phyloP scores from a whole-genome alignment of 345 rosid genomes.

The Noccaea caerulescens region DNA sequence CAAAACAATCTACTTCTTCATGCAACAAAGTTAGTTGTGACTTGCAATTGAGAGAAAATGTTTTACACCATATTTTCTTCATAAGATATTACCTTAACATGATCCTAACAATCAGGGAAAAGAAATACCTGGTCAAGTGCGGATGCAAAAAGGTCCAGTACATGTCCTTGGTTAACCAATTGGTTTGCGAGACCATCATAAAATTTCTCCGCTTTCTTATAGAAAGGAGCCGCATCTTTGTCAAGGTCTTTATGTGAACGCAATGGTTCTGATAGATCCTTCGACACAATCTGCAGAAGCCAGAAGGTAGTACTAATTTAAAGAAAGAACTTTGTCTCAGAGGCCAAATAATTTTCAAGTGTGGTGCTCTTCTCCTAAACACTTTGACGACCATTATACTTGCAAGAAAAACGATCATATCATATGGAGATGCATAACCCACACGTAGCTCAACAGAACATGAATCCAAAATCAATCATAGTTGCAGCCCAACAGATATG shows the following conservation, averaged over 20 bases:
- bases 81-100: slow-evolving; percentile 10
- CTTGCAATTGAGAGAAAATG: slow-evolving; percentile 14
- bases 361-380: slow-evolving; percentile 20
- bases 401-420: slow-evolving; percentile 11
- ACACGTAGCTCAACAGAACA: slow-evolving; percentile 10
- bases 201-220: slow-evolving; percentile 94
- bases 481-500: slow-evolving; percentile 14
- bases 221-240: slow-evolving; percentile 97
- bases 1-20: slow-evolving; percentile 21
- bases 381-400: slow-evolving; percentile 14
- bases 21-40: slow-evolving; percentile 20
- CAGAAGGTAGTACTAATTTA: slow-evolving; percentile 29
- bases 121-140: slow-evolving; percentile 95
- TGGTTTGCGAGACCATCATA: slow-evolving; percentile 89
- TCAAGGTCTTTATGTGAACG: slow-evolving; percentile 99
- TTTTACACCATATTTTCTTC: slow-evolving; percentile 13
- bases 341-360: background rate
- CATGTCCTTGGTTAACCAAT: slow-evolving; percentile 98
- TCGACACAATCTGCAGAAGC: slow-evolving; percentile 85
- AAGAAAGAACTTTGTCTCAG: slow-evolving; percentile 6
- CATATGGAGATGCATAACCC: background rate
- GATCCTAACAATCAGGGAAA: slow-evolving; percentile 19
- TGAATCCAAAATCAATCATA: slow-evolving; percentile 11
- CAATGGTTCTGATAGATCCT: slow-evolving; percentile 95
- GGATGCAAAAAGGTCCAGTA: slow-evolving; percentile 94